Percentiles rank a stretch among this genome's conserved stretches.
Conservation (phyloP, 129 eudicot species). For the Smallanthus sonchifolius region DNA sequence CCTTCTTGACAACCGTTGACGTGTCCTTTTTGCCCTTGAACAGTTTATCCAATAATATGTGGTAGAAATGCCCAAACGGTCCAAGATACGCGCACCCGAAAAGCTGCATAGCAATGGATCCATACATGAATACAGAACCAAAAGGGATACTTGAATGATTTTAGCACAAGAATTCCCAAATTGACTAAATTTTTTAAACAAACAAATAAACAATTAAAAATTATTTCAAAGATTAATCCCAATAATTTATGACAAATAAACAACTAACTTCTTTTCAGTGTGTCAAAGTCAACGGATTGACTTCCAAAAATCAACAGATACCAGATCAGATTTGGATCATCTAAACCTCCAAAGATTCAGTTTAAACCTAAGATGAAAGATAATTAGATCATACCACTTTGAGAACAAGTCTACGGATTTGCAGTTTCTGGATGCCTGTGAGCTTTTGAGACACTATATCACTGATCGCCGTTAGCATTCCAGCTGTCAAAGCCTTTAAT, state of each 20-base stretch:
- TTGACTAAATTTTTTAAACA: neutral
- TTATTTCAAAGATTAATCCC: neutral
- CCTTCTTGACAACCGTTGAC: constrained; percentile 86
- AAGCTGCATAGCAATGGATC: constrained; percentile 48
- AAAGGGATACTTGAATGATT: neutral
- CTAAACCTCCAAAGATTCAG: neutral
- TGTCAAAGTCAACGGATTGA: constrained; percentile 21
- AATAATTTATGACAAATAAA: neutral
- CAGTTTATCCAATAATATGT: constrained; percentile 68
- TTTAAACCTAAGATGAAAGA: neutral
- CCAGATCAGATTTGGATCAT: neutral
- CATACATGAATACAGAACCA: neutral
- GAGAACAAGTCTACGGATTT: constrained; percentile 78
- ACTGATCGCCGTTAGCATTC: constrained; percentile 78
- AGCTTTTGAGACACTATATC: constrained; percentile 89
- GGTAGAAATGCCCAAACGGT: constrained; percentile 87
- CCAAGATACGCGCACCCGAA: constrained; percentile 92
- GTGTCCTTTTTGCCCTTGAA: constrained; percentile 90
- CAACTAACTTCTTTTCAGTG: neutral
- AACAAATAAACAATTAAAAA: neutral
- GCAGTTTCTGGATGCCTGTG: constrained; percentile 84
- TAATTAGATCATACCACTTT: constrained; percentile 70
- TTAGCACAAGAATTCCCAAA: neutral
- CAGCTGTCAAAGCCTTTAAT: constrained; percentile 73
- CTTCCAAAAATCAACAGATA: constrained; percentile 8